Percentiles rank a stretch among this genome's conserved stretches.
These are phyloP conservation scores for Trapa bicornis DNA, from an alignment of 345 rosid genomes.

Conservation along the genomic window DNA sequence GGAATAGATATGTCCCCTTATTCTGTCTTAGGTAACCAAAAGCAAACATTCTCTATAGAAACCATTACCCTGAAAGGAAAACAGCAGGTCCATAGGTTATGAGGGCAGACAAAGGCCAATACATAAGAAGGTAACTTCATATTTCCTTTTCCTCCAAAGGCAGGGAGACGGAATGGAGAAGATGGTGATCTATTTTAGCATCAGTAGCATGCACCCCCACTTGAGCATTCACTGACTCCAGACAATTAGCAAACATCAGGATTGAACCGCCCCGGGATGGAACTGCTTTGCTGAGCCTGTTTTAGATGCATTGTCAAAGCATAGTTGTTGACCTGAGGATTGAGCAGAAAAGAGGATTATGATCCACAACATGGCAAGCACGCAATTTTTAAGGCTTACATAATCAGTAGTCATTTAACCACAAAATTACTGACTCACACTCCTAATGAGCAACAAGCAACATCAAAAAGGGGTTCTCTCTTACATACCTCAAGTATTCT, in stretches of 20 bases:
- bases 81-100: background rate
- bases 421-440: background rate
- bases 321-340: conserved; percentile 60
- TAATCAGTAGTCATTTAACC: background rate
- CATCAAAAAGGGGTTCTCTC: background rate
- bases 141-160: background rate
- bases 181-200: background rate
- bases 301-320: conserved; percentile 61
- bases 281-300: conserved; percentile 61
- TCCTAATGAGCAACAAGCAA: background rate
- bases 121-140: background rate
- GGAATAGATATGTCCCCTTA: background rate
- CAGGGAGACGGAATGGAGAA: background rate
- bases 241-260: conserved; percentile 6
- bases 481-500: conserved; percentile 56
- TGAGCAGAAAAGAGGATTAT: background rate
- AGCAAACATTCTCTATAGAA: background rate
- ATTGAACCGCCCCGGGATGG: conserved; percentile 37
- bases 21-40: background rate
- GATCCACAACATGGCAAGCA: background rate
- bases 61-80: background rate
- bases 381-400: background rate
- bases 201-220: background rate
- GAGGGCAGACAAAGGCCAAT: background rate
- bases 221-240: background rate